Evolutionary conservation across 129 eudicot genomes (phyloP).

Genomic region (Centella asiatica): DNA sequence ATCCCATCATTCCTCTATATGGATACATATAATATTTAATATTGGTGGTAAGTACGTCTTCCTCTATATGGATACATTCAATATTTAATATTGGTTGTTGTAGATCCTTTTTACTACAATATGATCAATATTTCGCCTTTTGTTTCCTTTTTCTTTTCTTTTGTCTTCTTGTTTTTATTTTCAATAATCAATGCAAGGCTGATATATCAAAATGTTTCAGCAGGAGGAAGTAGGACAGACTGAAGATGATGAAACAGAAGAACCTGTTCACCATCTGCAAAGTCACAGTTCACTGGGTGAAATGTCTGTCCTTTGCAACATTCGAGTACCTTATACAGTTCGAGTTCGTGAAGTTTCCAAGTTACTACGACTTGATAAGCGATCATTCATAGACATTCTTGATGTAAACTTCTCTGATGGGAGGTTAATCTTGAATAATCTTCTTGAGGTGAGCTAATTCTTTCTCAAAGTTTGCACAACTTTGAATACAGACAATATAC

Average conservation of each 20-base stretch:
- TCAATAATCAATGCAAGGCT: neutral
- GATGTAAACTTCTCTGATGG: conserved; percentile 54
- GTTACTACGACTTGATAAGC: conserved; percentile 53
- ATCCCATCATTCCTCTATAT: too few species aligned
- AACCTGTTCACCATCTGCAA: conserved; percentile 18
- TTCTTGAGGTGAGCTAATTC: conserved; percentile 40
- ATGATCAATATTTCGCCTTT: too few species aligned
- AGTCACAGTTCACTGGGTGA: conserved; percentile 45
- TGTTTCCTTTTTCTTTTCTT: too few species aligned
- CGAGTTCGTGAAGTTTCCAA: conserved; percentile 45
- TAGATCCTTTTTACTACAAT: too few species aligned
- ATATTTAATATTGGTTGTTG: too few species aligned
- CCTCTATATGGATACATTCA: too few species aligned
- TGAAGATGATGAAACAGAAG: conserved; percentile 32
- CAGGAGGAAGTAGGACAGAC: conserved; percentile 46
- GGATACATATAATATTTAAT: too few species aligned
- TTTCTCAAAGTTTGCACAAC: neutral
- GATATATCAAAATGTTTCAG: neutral
- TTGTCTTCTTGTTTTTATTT: neutral
- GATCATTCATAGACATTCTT: conserved; percentile 32
- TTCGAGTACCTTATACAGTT: conserved; percentile 42
- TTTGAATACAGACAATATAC: neutral
- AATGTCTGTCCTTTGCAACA: conserved; percentile 52
- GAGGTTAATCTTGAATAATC: conserved; percentile 41
- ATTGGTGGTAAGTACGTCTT: too few species aligned